phyloP scores from a whole-genome alignment of 768 basidiomycete species.

The Tulasnella sp. region DNA sequence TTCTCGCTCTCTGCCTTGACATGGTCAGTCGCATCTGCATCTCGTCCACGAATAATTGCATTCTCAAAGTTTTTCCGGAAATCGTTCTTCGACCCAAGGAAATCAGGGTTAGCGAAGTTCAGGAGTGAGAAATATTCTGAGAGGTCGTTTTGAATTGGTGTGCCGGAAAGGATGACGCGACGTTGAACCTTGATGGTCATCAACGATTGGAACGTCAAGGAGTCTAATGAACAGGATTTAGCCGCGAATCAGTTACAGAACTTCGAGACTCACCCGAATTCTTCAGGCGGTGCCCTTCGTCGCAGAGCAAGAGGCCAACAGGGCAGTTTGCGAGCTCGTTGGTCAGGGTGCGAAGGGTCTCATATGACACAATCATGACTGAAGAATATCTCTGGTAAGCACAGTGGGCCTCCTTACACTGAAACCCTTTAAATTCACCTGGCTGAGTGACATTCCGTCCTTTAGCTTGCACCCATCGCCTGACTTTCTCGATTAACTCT shows the following conservation, averaged over 20 bases:
- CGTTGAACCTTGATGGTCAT: conserved; percentile 79
- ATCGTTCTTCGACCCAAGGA: conserved; percentile 79
- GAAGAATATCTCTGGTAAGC: background rate
- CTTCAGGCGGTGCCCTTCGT: conserved; percentile 95
- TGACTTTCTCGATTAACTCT: conserved; percentile 71
- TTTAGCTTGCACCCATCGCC: conserved; percentile 81
- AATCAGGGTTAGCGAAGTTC: conserved; percentile 90
- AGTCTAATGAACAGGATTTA: conserved; percentile 51
- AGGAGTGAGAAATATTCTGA: conserved; percentile 92
- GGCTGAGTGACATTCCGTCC: conserved; percentile 90
- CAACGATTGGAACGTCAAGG: conserved; percentile 79
- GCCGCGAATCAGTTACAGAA: background rate
- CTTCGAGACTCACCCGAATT: conserved; percentile 65
- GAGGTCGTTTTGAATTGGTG: conserved; percentile 92
- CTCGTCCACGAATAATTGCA: conserved; percentile 82
- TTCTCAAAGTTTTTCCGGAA: conserved; percentile 96
- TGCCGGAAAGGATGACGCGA: conserved; percentile 90
- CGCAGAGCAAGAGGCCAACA: conserved; percentile 90
- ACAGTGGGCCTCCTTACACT: background rate
- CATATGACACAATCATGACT: conserved; percentile 99
- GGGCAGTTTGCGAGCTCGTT: conserved; percentile 70
- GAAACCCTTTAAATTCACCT: conserved; percentile 47
- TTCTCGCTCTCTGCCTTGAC: conserved; percentile 78
- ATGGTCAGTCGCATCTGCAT: conserved; percentile 75
- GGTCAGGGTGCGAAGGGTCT: conserved; percentile 80